phyloP scores from a whole-genome alignment of 305 asterid species.

The Fraxinus latifolia region DNA sequence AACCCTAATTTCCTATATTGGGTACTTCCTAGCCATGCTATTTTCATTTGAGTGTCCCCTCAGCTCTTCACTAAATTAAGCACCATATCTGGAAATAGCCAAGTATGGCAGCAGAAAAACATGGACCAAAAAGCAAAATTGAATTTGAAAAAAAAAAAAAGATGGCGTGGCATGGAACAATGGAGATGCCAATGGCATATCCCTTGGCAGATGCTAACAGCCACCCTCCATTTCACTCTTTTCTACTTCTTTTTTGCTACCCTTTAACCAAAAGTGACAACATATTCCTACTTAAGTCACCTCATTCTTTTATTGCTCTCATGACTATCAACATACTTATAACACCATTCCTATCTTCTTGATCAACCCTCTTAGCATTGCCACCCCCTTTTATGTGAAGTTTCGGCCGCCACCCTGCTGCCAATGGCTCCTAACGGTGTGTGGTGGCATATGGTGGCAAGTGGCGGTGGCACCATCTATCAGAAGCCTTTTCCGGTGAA shows the following conservation, averaged over 20 bases:
- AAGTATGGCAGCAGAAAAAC: background rate
- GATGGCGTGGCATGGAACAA: slow-evolving; percentile 24
- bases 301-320: slow-evolving; percentile 33
- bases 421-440: slow-evolving; percentile 10
- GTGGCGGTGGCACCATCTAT: background rate
- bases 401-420: background rate
- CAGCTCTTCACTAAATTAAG: background rate
- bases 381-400: slow-evolving; percentile 10
- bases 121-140: slow-evolving; percentile 6
- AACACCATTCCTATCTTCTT: slow-evolving; percentile 23
- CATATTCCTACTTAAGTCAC: slow-evolving; percentile 33
- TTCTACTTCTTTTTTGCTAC: slow-evolving; percentile 24
- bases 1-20: background rate
- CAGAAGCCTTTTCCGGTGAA: slow-evolving; percentile 14
- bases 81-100: background rate
- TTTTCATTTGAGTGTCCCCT: background rate
- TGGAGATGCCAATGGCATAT: slow-evolving; percentile 58
- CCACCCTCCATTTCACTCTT: slow-evolving; percentile 17
- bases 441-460: slow-evolving; percentile 25
- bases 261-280: slow-evolving; percentile 40
- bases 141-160: background rate
- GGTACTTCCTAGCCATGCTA: background rate
- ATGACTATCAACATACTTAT: slow-evolving; percentile 21
- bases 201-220: slow-evolving; percentile 50
- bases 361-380: slow-evolving; percentile 32